Percentiles rank a stretch among this genome's conserved stretches.
Conservation (phyloP, 1,284 basidiomycete species). For the Phaffia rhodozyma region DNA sequence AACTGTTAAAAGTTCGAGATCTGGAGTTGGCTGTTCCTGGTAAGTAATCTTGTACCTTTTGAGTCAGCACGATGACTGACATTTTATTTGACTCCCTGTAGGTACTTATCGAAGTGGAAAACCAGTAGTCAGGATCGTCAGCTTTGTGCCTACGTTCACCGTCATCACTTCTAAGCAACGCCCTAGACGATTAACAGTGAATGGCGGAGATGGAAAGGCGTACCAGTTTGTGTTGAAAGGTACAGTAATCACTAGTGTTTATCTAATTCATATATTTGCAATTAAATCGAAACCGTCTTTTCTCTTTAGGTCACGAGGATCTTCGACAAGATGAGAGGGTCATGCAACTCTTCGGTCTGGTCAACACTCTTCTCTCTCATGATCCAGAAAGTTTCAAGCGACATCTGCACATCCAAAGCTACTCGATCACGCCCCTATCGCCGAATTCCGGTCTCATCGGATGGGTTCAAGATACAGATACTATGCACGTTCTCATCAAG, state of each 20-base stretch:
- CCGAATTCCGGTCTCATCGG: slow-evolving; percentile 92
- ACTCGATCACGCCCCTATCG: slow-evolving; percentile 86
- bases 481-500: slow-evolving; percentile 93
- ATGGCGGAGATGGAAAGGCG: slow-evolving; percentile 84
- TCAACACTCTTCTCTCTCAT: slow-evolving; percentile 86
- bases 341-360: slow-evolving; percentile 96
- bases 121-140: slow-evolving; percentile 68
- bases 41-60: slow-evolving; percentile 29
- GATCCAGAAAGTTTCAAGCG: slow-evolving; percentile 95
- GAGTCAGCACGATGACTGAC: not conserved
- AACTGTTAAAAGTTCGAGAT: slow-evolving; percentile 74
- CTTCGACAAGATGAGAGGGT: slow-evolving; percentile 97
- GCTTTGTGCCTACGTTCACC: slow-evolving; percentile 72
- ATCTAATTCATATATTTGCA: not conserved
- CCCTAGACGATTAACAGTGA: slow-evolving; percentile 76
- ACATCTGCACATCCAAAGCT: slow-evolving; percentile 86
- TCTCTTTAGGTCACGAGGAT: slow-evolving; percentile 76
- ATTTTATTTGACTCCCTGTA: slow-evolving; percentile 27
- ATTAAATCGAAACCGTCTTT: not conserved
- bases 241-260: slow-evolving; percentile 22
- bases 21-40: slow-evolving; percentile 91
- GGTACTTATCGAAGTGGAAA: slow-evolving; percentile 90
- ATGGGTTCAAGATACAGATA: slow-evolving; percentile 95
- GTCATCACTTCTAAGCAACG: slow-evolving; percentile 99
- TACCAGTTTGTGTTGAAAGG: slow-evolving; percentile 93